Percentiles rank a stretch among this genome's conserved stretches.
Evolutionary conservation across 495 filamentous ascomycete species (phyloP).

Genomic region (Penicillium pancosmium): DNA sequence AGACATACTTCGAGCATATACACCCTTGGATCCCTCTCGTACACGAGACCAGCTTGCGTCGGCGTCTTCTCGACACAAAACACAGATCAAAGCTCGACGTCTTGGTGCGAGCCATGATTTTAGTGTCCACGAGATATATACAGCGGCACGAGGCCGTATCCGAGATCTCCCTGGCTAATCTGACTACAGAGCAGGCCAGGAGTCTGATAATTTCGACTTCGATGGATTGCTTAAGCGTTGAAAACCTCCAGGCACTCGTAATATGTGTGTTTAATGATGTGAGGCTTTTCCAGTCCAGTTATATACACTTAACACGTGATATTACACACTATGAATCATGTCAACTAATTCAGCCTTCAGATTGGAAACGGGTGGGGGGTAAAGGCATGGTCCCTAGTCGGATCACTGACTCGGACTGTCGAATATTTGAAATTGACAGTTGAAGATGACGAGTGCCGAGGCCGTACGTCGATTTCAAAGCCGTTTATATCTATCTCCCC

Average conservation of each 20-base stretch:
- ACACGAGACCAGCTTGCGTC: constrained; percentile 33
- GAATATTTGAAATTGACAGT: constrained; percentile 38
- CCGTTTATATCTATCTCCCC: constrained; percentile 17
- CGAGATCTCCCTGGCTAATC: background rate
- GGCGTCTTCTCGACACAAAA: constrained; percentile 13
- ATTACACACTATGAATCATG: background rate
- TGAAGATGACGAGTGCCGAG: constrained; percentile 25
- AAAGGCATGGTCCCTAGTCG: constrained; percentile 39
- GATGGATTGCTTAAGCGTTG: constrained; percentile 36
- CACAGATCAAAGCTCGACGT: constrained; percentile 4
- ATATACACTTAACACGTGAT: background rate
- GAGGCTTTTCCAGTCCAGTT: background rate
- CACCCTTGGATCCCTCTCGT: constrained; percentile 45
- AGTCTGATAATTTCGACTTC: constrained; percentile 29
- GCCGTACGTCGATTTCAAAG: constrained; percentile 6
- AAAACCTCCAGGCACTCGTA: constrained; percentile 39
- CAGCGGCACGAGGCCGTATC: background rate
- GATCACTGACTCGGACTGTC: constrained; percentile 39
- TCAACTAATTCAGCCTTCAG: constrained; percentile 3
- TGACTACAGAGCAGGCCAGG: constrained; percentile 6
- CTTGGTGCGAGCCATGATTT: constrained; percentile 7
- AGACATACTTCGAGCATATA: constrained; percentile 31
- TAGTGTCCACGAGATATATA: constrained; percentile 7
- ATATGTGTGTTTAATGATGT: constrained; percentile 34
- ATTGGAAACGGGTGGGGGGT: constrained; percentile 31